Base-by-base conservation (phyloP, 2,329 filamentous ascomycete species). In the Aureobasidium sp. region DNA sequence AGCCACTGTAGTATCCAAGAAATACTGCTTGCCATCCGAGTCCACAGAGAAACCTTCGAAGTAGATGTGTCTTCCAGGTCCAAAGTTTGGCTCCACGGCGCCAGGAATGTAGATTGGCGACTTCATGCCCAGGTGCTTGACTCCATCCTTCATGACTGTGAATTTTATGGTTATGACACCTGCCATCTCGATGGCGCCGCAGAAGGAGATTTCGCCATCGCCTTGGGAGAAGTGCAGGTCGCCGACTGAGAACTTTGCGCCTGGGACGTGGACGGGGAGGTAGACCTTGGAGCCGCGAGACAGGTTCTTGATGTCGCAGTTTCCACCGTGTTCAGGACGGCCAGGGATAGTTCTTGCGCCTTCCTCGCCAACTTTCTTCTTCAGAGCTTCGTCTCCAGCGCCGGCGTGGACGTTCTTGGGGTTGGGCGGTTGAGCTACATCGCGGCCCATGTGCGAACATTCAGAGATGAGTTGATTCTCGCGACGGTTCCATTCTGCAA, bases 41-140 rank as follows among this genome's bases (percentile, higher is more conserved):
- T 96, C 92, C 25, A 96, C 92, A 1, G 85, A 89, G 76, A 97
- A 97, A 0, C 92, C 92, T 71, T 96, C 90, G 68, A 94, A 94
- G 64, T 90, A 92, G 63, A 95, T 83, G 68, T 90, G 88, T 5
- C 91, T 78, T 0, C 90, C 89, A 0, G 91, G 90, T 0, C 90
- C 88, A 68, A 94, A 96, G 66, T 92, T 87, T 32, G 91, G 90
- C 76, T 95, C 90, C 0, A 96, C 91, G 0, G 91, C 90, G 0
- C 91, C 91, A 0, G 91, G 90, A 37, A 90, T 82, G 77, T 92
- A 96, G 58, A 96, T 89, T 5, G 57, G 57, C 1, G 45, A 50
- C 27, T 59, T 59, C 57, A 59, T 41, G 0, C 81, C 87, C 58
- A 96, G 76, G 37, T 90, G 82, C 48, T 79, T 80, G 70, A 95